Evolutionary conservation across 2,329 filamentous ascomycete species (phyloP), one percentile per base, ranked within the genome.

Genomic region (Colletotrichum somersetense): DNA sequence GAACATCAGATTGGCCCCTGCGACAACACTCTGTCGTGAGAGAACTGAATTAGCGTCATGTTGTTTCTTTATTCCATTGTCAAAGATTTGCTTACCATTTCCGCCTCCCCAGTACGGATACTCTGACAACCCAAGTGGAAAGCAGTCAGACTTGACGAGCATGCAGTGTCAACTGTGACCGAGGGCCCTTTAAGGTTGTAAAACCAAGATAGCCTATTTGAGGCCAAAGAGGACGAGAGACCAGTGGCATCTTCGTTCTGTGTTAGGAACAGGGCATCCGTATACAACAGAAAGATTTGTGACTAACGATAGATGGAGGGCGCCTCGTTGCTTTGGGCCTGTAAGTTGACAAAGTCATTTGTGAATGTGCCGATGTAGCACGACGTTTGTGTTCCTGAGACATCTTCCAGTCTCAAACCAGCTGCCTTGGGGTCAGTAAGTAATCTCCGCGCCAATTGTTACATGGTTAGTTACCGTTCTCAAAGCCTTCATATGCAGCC

Each of bases 401-500:
- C 78, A 30, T 75, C 72, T 56, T 85, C 80, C 53, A 88, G 81
- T 14, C 74, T 75, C 46, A 78, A 74, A 1, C 82, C 82, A 18
- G 81, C 79, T 72, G 12, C 10, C 5, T 55, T 7, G 2, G 4
- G 33, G 61, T 71, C 14, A 72, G 70, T 16, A 52, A 8, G 2
- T n/a, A 1, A 1, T 38, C 6, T 63, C 4, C 3, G 1, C 35
- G 14, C 18, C 10, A 40, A 50, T 8, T 1, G 3, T 14, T 85
- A 82, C 73, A 83, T 83, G 3, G 84, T 81, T 23, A 86, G 80
- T 85, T 87, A 6, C 86, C 86, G 55, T 77, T 75, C 33, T 83
- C 81, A 35, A 35, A 35, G 35, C 35, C 35, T 35, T 35, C 82
- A 8, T 77, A 76, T 5, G 77, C 76, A 5, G 83, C 77, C 65